These are phyloP conservation scores for Sporothrix euskadiensis DNA, from an alignment of 2,329 filamentous ascomycete genomes.

Conservation along the genomic window DNA sequence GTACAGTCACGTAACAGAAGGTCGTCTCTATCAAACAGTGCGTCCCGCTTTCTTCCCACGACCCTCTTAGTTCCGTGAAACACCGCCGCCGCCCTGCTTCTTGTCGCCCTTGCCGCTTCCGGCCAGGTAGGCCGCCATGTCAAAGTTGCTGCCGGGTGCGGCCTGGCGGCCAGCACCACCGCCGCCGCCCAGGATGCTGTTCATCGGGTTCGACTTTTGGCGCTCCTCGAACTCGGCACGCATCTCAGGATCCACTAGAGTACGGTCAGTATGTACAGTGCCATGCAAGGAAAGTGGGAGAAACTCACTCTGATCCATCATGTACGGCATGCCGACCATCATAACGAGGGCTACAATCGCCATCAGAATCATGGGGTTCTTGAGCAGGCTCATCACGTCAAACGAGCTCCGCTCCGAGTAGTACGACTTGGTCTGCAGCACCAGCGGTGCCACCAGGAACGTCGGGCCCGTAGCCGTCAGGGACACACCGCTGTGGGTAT, in stretches of 20 bases:
- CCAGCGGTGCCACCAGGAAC: constrained; percentile 59
- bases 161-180: constrained; percentile 42
- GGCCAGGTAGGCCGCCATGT: constrained; percentile 64
- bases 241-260: constrained; percentile 90
- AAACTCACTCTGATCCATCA: constrained; percentile 89
- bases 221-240: constrained; percentile 89
- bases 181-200: constrained; percentile 53
- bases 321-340: constrained; percentile 89
- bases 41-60: not conserved
- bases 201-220: constrained; percentile 73
- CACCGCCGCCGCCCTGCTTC: constrained; percentile 43
- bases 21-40: not conserved
- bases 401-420: constrained; percentile 75
- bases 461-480: constrained; percentile 15
- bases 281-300: not conserved
- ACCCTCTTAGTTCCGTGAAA: constrained; percentile 37
- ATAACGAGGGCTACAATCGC: constrained; percentile 78
- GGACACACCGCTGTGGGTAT: not conserved
- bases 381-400: constrained; percentile 77
- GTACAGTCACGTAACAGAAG: not conserved
- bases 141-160: constrained; percentile 55
- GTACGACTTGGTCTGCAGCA: constrained; percentile 67
- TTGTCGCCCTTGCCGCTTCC: constrained; percentile 46
- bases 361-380: constrained; percentile 96
- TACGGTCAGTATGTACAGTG: constrained; percentile 2